A percentile compares a stretch with the other conserved stretches of the same genome.
Conservation (phyloP, 768 basidiomycete species). For the Collybiopsis confluens region DNA sequence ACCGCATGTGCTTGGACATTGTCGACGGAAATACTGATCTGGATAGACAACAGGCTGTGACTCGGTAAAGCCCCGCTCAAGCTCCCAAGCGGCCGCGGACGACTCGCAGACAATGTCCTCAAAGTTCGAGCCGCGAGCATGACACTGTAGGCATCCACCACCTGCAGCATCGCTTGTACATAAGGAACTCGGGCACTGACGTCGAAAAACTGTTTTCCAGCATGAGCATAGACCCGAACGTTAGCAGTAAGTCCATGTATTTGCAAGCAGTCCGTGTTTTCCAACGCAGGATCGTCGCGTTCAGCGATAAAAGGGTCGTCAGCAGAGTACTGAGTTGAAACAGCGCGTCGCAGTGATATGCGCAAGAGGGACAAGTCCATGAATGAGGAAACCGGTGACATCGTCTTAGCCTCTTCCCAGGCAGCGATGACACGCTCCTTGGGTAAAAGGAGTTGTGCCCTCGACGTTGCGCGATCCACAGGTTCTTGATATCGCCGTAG, state of each 20-base stretch:
- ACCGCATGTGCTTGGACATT: slow-evolving; percentile 44
- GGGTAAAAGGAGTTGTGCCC: slow-evolving; percentile 53
- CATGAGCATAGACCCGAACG: slow-evolving; percentile 13
- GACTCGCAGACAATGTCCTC: slow-evolving; percentile 29
- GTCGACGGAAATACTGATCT: slow-evolving; percentile 30
- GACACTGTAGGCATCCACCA: slow-evolving; percentile 66
- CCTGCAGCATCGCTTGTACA: slow-evolving; percentile 47
- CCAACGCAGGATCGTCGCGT: slow-evolving; percentile 42
- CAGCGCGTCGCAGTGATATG: slow-evolving; percentile 52
- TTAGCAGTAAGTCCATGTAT: slow-evolving; percentile 17
- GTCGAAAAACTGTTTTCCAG: slow-evolving; percentile 38
- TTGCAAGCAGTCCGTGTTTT: slow-evolving; percentile 40
- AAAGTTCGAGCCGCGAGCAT: slow-evolving; percentile 60
- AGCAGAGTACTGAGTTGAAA: slow-evolving; percentile 62
- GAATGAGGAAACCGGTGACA: slow-evolving; percentile 27
- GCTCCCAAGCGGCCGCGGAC: slow-evolving; percentile 14
- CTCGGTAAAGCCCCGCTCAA: slow-evolving; percentile 17
- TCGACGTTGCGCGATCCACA: slow-evolving; percentile 34
- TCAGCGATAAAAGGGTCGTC: slow-evolving; percentile 62
- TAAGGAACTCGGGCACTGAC: slow-evolving; percentile 48
- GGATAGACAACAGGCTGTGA: slow-evolving; percentile 15
- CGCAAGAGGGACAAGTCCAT: slow-evolving; percentile 42
- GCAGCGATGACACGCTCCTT: slow-evolving; percentile 46
- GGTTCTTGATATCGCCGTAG: slow-evolving; percentile 31
- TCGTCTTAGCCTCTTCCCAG: slow-evolving; percentile 33